Evolutionary conservation across 495 filamentous ascomycete genomes (phyloP), one percentile per base, ranked within the genome.

Genomic region (Apiosordaria backusii): DNA sequence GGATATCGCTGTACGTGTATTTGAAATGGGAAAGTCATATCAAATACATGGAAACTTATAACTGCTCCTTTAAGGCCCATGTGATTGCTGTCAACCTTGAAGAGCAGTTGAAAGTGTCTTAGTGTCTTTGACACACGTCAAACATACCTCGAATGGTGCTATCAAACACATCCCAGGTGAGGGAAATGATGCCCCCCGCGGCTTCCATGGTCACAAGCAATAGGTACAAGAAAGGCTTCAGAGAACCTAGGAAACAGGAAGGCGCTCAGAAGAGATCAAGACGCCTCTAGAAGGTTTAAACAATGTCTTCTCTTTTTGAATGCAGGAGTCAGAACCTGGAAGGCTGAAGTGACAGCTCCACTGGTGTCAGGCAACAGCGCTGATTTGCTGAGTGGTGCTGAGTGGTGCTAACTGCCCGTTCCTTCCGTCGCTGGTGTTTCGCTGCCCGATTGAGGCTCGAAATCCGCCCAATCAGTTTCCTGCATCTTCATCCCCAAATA

Each of bases 161-260:
- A 63, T 76, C 74, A 61, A 74, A 76, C 3, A 76, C 74, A 60
- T 76, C 74, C 60, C 65, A 70, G 1, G 71, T 69, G 23, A 75
- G 66, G 54, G 73, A 75, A 60, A 74, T 62, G 27, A 74, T 62
- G 5, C 71, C 73, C 1, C 70, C 53, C 1, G 65, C 69, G 54
- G 60, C 65, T 61, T 72, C 71, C 70, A 76, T 74, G 61, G 53
- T 62, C 29, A 7, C 18, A 6, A 6, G 18, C 18, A 6, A 6
- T 22, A 18, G 16, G 4, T 27, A 26, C 23, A 26, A 7, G 57
- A 24, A 27, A 55, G 4, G 53, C 4, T 21, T 10, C 4, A 0
- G 1, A 2, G 35, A 7, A 2, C 16, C 16, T 7, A 15, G 9
- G 10, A 45, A 45, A 13, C 10, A 45, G 16, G 16, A 45, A 45